Percentiles rank a stretch among this genome's conserved stretches.
Evolutionary conservation across 2,329 filamentous ascomycete species (phyloP).

Genomic region (Biscogniauxia marginata): DNA sequence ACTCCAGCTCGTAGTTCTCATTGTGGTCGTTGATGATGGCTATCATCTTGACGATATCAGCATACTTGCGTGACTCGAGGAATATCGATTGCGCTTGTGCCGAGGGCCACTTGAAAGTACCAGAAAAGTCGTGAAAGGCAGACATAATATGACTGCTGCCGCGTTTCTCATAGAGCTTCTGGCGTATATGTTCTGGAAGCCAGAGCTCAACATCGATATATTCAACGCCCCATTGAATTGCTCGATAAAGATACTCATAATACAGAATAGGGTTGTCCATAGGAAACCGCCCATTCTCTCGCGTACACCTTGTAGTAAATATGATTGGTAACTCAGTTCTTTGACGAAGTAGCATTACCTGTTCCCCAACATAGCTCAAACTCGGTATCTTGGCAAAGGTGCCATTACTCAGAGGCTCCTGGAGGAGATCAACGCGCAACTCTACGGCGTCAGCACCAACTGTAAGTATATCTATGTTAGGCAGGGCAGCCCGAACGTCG

Average conservation of each 20-base stretch:
- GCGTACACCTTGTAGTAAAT: conserved; percentile 79
- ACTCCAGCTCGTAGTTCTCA: conserved; percentile 87
- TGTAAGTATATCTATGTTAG: conserved; percentile 83
- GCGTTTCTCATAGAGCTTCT: conserved; percentile 64
- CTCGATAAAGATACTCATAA: conserved; percentile 76
- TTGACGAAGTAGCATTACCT: conserved; percentile 80
- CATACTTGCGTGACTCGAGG: conserved; percentile 67
- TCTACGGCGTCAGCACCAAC: conserved; percentile 86
- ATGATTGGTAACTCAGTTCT: conserved; percentile 87
- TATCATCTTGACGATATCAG: conserved; percentile 90
- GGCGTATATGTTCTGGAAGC: conserved; percentile 75
- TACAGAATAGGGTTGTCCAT: conserved; percentile 76
- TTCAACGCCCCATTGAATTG: conserved; percentile 86
- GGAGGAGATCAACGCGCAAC: conserved; percentile 76
- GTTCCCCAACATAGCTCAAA: conserved; percentile 79
- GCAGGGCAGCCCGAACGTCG: conserved; percentile 77
- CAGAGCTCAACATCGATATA: conserved; percentile 89
- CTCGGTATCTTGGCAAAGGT: conserved; percentile 67
- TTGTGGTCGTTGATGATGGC: conserved; percentile 77
- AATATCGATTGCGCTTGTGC: conserved; percentile 71
- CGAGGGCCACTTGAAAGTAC: conserved; percentile 80
- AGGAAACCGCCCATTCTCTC: conserved; percentile 80
- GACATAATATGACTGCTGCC: conserved; percentile 85
- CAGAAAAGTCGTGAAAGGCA: conserved; percentile 88
- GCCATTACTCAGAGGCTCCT: conserved; percentile 66